A percentile compares a stretch with the other conserved stretches of the same genome.
Conservation (phyloP, 139 green algal species). For the Haematococcus lacustris region DNA sequence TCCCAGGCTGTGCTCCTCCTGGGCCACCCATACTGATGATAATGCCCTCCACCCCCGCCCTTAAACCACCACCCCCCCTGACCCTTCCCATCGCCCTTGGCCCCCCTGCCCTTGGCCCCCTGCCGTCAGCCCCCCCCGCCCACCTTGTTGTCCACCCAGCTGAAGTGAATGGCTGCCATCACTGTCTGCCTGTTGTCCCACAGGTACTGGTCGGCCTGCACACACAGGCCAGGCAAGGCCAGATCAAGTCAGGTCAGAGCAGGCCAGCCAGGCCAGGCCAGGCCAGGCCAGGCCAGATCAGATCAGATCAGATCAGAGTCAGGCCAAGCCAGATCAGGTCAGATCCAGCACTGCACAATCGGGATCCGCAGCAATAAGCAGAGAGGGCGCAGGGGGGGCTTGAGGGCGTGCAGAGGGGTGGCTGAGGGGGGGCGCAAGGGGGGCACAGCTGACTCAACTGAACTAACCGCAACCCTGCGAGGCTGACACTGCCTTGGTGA, state of each 20-base stretch:
- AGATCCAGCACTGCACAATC: background rate
- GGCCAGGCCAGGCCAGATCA: too few relatives aligned
- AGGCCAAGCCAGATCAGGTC: background rate
- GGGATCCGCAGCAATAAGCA: background rate
- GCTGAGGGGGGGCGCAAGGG: background rate
- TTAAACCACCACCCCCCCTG: background rate
- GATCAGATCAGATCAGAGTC: background rate
- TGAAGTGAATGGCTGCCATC: constrained; percentile 30
- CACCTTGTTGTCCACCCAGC: background rate
- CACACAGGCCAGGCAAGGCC: background rate
- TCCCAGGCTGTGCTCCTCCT: background rate
- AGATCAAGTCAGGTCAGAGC: background rate
- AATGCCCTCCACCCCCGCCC: background rate
- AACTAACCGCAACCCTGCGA: background rate
- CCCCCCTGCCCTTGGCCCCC: background rate
- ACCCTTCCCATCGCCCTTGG: background rate
- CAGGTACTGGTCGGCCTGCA: constrained; percentile 29
- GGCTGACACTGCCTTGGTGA: background rate
- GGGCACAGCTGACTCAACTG: background rate
- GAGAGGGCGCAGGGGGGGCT: too few relatives aligned
- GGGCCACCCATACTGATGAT: background rate
- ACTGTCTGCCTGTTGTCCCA: constrained; percentile 17
- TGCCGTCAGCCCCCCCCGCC: background rate
- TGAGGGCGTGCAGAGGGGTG: too few relatives aligned
- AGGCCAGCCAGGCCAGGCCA: background rate